phyloP scores from a whole-genome alignment of 495 filamentous ascomycete species.

The Cudoniella acicularis region DNA sequence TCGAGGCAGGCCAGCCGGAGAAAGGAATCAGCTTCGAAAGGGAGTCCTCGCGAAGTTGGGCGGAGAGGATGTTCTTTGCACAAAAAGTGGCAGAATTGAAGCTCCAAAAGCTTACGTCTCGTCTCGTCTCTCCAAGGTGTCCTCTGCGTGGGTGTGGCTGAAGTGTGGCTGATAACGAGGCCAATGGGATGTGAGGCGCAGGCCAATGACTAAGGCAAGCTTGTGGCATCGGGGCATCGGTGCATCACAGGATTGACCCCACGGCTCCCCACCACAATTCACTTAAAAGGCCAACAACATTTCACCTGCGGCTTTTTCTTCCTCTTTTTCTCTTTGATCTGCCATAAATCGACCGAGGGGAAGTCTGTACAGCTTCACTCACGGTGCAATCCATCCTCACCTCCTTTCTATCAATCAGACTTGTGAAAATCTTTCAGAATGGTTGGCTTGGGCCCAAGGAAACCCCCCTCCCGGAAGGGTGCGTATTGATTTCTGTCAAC shows the following conservation, averaged over 20 bases:
- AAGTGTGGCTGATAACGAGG: neutral
- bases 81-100: neutral
- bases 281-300: neutral
- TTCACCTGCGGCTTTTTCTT: neutral
- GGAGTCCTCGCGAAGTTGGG: constrained; percentile 11
- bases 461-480: constrained; percentile 74
- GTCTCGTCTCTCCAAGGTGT: constrained; percentile 15
- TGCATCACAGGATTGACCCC: neutral
- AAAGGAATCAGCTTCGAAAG: constrained; percentile 30
- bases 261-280: constrained; percentile 1
- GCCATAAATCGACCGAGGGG: neutral
- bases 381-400: neutral
- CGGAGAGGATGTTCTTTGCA: neutral
- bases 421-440: constrained; percentile 44
- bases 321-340: neutral
- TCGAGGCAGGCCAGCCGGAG: constrained; percentile 34
- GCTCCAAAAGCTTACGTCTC: constrained; percentile 8
- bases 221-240: no score
- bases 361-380: neutral
- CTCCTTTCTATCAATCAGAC: neutral
- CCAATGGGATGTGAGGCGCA: neutral
- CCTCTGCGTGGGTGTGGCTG: constrained; percentile 6
- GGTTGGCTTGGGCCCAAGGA: constrained; percentile 69
- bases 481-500: constrained; percentile 35
- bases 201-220: neutral